A percentile compares a stretch with the other conserved stretches of the same genome.
phyloP scores from a whole-genome alignment of 2,329 filamentous ascomycete species.

The Fusarium neocosmosporiellum region DNA sequence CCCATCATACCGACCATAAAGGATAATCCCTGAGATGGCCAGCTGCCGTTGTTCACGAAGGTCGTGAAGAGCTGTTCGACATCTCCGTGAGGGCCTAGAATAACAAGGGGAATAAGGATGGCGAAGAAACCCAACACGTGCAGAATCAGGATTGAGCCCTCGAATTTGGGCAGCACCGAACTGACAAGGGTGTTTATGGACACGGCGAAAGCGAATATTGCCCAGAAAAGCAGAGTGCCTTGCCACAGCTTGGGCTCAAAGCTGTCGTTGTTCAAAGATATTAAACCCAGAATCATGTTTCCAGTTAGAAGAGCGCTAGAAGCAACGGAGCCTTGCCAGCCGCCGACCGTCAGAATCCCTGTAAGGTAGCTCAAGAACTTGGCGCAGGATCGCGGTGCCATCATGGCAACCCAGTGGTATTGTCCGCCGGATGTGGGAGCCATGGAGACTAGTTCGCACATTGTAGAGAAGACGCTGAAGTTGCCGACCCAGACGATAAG shows the following conservation, averaged over 20 bases:
- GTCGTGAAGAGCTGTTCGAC: constrained; percentile 54
- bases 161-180: constrained; percentile 59
- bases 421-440: constrained; percentile 66
- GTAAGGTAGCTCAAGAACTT: constrained; percentile 65
- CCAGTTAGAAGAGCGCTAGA: constrained; percentile 56
- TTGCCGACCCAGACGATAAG: constrained; percentile 60
- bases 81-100: constrained; percentile 46
- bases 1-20: constrained; percentile 60
- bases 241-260: constrained; percentile 59
- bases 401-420: constrained; percentile 70
- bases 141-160: constrained; percentile 60
- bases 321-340: constrained; percentile 53
- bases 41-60: constrained; percentile 57
- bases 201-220: constrained; percentile 57
- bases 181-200: constrained; percentile 62
- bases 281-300: constrained; percentile 55
- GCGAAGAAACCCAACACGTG: constrained; percentile 55
- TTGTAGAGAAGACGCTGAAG: constrained; percentile 54
- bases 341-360: constrained; percentile 61
- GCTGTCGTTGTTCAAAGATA: constrained; percentile 45
- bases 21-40: constrained; percentile 55
- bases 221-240: constrained; percentile 61
- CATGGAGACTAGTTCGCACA: constrained; percentile 57
- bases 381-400: constrained; percentile 59
- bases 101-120: constrained; percentile 46